Base-by-base conservation (phyloP, 177 flowering plant genomes). In the Tripterygium wilfordii region DNA sequence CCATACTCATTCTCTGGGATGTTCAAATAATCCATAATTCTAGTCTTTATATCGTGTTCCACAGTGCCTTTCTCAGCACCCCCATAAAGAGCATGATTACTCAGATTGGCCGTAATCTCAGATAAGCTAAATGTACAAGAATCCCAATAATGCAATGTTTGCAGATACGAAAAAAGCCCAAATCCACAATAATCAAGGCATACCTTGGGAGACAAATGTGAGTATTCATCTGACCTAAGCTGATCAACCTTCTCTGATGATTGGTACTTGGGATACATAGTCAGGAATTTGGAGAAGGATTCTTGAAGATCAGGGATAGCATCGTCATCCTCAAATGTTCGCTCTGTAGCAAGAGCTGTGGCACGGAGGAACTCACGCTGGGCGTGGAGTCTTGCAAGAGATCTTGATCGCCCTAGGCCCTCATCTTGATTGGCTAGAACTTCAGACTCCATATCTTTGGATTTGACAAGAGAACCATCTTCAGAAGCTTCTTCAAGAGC, bases 401-500 rank as follows among this genome's bases (percentile, higher is more conserved):
- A 86, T 45, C 99, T 60, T 2, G 99, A 92, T 42, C 97, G 60
- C 9, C 86, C 91, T 33, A 92, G 56, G 60, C 74, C 49, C 40
- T 76, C 84, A 12, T 83, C 97, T 43, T 75, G 77, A 53, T 72
- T 65, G 31, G 60, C 47, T 20, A 49, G 26, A 1, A 79, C 43
- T 28, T 80, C 85, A 14, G 79, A 50, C 9, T 79, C 95, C 48
- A 79, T 70, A 42, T 77, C 80, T 45, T 75, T 83, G 20, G 99
- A 80, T 64, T 89, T 84, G 43, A 57, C 62, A 15, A 92, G 85
- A 9, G 87, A 79, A 47, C 99, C 99, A 78, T 84, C 78, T 69
- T 92, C 99, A 37, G 97, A 92, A 24, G 99, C 99, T 57, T 84
- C 96, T 55, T 92, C 97, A 18, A 92, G 94, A 38, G 97, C 99